A percentile compares a stretch with the other conserved stretches of the same genome.
Conservation (phyloP, 2,329 filamentous ascomycete genomes). For the Calonectria montana region DNA sequence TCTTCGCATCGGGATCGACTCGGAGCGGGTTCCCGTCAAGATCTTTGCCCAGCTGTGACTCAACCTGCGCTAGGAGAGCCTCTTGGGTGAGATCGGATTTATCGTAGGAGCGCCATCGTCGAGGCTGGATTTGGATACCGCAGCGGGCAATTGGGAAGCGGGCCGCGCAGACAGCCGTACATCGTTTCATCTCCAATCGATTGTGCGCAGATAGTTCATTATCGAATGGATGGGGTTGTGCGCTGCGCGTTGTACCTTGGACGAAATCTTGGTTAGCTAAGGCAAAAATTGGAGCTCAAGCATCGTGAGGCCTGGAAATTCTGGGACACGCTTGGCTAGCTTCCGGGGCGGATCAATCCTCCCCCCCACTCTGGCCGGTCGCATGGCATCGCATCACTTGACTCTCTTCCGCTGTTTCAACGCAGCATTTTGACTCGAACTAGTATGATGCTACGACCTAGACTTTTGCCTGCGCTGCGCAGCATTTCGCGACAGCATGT, state of each 20-base stretch:
- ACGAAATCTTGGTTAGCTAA: not conserved
- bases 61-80: conserved; percentile 45
- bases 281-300: conserved; percentile 22
- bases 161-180: conserved; percentile 31
- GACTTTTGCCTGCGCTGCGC: conserved; percentile 47
- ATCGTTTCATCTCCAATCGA: conserved; percentile 43
- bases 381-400: conserved; percentile 21
- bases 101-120: conserved; percentile 50
- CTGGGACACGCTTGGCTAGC: conserved; percentile 33
- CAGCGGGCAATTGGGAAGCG: conserved; percentile 16
- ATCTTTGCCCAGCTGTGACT: conserved; percentile 46
- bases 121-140: conserved; percentile 22
- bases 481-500: conserved; percentile 48
- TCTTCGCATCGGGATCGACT: conserved; percentile 55
- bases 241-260: not conserved
- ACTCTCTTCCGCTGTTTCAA: conserved; percentile 3
- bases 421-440: not conserved
- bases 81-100: conserved; percentile 43
- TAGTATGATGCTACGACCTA: conserved; percentile 47
- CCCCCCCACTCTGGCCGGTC: conserved; percentile 38
- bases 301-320: conserved; percentile 28
- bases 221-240: conserved; percentile 10
- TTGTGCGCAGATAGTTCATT: conserved; percentile 31
- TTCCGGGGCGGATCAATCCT: conserved; percentile 29
- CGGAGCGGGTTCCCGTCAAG: conserved; percentile 44